Base-by-base conservation (phyloP, 2,329 filamentous ascomycete genomes). In the Phialophora chinensis region DNA sequence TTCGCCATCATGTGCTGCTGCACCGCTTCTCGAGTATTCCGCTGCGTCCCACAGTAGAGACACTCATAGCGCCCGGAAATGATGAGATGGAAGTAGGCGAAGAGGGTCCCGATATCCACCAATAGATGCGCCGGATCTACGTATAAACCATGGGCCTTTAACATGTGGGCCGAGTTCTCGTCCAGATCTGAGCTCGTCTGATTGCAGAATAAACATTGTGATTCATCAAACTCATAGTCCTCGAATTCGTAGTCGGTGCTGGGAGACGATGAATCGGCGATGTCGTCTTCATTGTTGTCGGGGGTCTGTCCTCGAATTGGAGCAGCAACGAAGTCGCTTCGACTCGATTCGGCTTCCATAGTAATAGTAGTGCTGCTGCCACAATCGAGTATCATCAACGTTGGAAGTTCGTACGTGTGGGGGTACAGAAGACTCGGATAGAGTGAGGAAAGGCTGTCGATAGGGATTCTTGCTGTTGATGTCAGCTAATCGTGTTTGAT, bases 1-100 rank as follows among this genome's bases (percentile, higher is more conserved):
- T 82, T 85, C 2, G 74, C 78, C 0, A 74, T 70, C 83, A 85
- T 86, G 62, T 86, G 85, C 42, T 84, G 82, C 67, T 84, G 82
- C 0, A 81, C 80, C 0, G 79, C 85, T 58, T 82, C 76, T 0
- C 76, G 74, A 0, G 80, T 83, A 0, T 73, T 72, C 35, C 81
- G 77, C 44, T 79, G 73, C 14, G 77, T 82, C 0, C 82, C 81
- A 68, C 85, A 87, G 23, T 77, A 79, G 44, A 87, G 76, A 65
- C 85, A 87, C 72, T 86, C 83, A 20, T 76, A 75, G 62, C 84
- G 85, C 0, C 73, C 78, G 23, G 76, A 80, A 14, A 86, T 81
- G 23, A 86, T 73, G 8, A 84, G 77, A 60, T 82, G 78, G 0
- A 86, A 74, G 62, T 85, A 85, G 49, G 75, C 70, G 42, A 86